Evolutionary conservation across 106 monocot species (phyloP).

Genomic region (Acanthochlamys bracteata): DNA sequence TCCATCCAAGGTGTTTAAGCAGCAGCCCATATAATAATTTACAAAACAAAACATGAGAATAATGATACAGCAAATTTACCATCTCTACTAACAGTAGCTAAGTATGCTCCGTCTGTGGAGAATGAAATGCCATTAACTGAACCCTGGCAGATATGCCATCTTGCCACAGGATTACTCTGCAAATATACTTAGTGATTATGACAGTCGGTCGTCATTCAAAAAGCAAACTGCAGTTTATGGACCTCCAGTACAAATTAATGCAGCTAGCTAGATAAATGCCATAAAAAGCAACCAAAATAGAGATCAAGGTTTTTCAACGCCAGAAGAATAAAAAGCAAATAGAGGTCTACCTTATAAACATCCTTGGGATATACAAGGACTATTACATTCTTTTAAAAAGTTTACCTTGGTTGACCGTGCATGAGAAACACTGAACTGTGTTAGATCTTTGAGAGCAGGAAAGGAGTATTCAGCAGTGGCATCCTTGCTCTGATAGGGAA

Average conservation of each 20-base stretch:
- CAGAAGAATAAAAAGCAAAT: not conserved
- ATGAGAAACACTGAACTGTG: constrained; percentile 55
- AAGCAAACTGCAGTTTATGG: too few relatives aligned
- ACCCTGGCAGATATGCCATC: constrained; percentile 98
- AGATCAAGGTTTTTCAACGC: too few relatives aligned
- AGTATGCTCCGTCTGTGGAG: constrained; percentile 68
- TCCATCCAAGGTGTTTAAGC: too few relatives aligned
- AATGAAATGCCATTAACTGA: constrained; percentile 89
- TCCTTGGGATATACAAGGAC: not conserved
- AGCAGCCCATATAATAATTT: not conserved
- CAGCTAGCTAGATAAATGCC: not conserved
- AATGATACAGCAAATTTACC: constrained; percentile 26
- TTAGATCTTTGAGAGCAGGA: constrained; percentile 52
- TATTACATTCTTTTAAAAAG: not conserved
- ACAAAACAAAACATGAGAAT: not conserved
- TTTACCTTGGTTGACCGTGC: constrained; percentile 56
- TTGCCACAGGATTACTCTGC: constrained; percentile 84
- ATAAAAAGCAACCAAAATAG: too few relatives aligned
- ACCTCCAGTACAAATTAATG: not conserved
- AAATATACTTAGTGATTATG: constrained; percentile 12
- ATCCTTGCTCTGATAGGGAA: constrained; percentile 41
- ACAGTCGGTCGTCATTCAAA: too few relatives aligned
- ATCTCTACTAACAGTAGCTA: constrained; percentile 90
- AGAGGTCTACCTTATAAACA: not conserved
- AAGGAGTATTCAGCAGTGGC: constrained; percentile 55